These are phyloP conservation scores for Annona cherimola DNA, from an alignment of 164 flowering plant species.

Conservation along the genomic window DNA sequence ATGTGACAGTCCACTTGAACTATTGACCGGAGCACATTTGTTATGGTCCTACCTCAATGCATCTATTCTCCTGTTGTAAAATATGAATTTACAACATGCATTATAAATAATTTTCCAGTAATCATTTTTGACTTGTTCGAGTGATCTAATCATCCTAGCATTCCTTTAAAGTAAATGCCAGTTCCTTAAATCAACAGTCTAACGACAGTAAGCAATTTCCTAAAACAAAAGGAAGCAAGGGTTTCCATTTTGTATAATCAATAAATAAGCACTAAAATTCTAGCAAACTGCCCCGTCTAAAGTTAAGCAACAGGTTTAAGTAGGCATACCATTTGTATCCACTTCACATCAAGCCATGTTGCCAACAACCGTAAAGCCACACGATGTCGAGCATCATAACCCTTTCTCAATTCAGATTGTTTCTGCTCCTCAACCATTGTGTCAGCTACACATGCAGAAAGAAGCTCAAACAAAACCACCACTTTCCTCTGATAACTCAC, in stretches of 20 bases:
- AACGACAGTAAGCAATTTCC: neutral
- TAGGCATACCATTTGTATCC: slow-evolving; percentile 78
- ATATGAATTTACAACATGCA: neutral
- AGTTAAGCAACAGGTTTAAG: slow-evolving; percentile 11
- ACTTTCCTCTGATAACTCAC: slow-evolving; percentile 68
- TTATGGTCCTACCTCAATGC: no score
- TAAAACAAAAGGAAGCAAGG: neutral
- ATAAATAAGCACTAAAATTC: neutral
- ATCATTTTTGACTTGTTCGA: neutral
- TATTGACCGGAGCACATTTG: neutral
- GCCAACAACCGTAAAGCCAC: slow-evolving; percentile 81
- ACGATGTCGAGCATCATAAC: slow-evolving; percentile 97
- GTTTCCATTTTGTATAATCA: slow-evolving; percentile 1
- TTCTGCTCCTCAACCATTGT: slow-evolving; percentile 44
- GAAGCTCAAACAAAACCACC: slow-evolving; percentile 72
- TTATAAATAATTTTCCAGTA: neutral
- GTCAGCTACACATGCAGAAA: slow-evolving; percentile 89
- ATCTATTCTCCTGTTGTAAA: neutral
- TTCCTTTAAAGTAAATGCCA: neutral
- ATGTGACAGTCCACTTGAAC: neutral
- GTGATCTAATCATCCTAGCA: neutral
- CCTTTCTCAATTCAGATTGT: slow-evolving; percentile 46
- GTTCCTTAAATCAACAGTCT: neutral
- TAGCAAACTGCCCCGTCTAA: neutral
- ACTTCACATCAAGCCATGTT: slow-evolving; percentile 84